Conservation (phyloP, 192 early-diverging fungal species). For the Coemansia sp. region DNA sequence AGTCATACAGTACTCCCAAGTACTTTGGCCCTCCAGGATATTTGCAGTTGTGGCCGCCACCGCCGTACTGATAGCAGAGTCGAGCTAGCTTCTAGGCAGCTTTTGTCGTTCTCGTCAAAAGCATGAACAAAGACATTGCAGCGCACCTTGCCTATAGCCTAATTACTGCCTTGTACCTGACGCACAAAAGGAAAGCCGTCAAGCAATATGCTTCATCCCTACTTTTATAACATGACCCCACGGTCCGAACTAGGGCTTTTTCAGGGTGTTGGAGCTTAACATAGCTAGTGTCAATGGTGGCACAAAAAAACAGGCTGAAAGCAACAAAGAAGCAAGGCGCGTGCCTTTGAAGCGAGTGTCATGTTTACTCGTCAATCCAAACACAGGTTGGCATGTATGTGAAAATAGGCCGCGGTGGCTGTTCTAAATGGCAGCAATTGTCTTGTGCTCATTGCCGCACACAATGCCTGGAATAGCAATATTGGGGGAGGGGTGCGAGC, state of each 20-base stretch:
- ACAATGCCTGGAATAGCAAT: conserved; percentile 5
- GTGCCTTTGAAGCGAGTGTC: not conserved
- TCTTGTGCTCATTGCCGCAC: conserved; percentile 5
- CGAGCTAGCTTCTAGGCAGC: not conserved
- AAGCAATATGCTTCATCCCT: not conserved
- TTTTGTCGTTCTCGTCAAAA: not conserved
- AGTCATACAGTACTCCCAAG: not conserved
- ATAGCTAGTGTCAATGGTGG: not conserved
- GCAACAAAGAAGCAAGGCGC: not conserved
- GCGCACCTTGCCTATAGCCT: not conserved
- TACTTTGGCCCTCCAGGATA: not conserved
- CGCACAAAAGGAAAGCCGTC: not conserved
- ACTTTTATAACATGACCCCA: not conserved
- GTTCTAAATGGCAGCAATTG: not conserved
- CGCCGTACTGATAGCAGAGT: not conserved
- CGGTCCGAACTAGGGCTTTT: not conserved
- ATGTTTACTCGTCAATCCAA: not conserved
- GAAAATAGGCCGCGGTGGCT: not conserved
- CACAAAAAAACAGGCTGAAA: not conserved
- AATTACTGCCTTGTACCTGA: not conserved
- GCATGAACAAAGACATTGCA: not conserved
- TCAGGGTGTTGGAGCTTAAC: not conserved
- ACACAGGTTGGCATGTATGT: no score
- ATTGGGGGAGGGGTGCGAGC: not conserved
- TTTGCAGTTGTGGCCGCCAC: not conserved